A percentile compares a stretch with the other conserved stretches of the same genome.
Evolutionary conservation across 805 yeast genomes (phyloP).

Genomic region (Candida arabinofermentans): DNA sequence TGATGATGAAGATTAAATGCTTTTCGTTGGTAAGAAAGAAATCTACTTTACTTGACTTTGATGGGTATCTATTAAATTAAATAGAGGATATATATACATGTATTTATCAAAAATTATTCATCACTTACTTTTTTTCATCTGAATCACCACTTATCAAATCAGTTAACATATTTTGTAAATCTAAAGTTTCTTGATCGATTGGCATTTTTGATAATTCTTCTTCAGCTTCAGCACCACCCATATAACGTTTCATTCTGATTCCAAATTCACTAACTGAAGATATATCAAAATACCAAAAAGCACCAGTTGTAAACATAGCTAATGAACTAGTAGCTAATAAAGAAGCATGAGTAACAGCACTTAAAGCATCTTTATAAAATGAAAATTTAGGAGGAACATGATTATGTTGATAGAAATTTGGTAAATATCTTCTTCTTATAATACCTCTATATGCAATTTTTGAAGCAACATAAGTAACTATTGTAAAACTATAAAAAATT

Average conservation of each 20-base stretch:
- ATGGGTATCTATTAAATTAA: too few relatives aligned
- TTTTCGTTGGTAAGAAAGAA: too few relatives aligned
- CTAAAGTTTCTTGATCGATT: conserved; percentile 56
- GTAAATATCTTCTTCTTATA: conserved; percentile 65
- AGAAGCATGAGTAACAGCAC: conserved; percentile 81
- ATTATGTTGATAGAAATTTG: conserved; percentile 77
- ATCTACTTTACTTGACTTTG: too few relatives aligned
- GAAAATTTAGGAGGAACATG: conserved; percentile 83
- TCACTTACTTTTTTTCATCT: neutral
- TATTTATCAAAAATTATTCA: neutral
- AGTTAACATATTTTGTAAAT: conserved; percentile 44
- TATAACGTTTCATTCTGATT: conserved; percentile 51
- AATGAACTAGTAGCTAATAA: conserved; percentile 67
- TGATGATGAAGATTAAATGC: conserved; percentile 10
- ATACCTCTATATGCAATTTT: conserved; percentile 75
- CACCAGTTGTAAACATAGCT: conserved; percentile 69
- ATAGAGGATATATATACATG: neutral
- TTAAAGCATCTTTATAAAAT: conserved; percentile 76
- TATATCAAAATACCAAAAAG: conserved; percentile 78
- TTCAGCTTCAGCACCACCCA: conserved; percentile 69
- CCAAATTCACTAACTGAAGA: conserved; percentile 69
- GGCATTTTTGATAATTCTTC: conserved; percentile 41
- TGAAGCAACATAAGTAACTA: conserved; percentile 66
- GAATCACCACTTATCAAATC: conserved; percentile 14
- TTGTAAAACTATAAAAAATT: conserved; percentile 67